These are phyloP conservation scores for Ceriops zippeliana DNA, from an alignment of 345 rosid genomes.

Conservation along the genomic window DNA sequence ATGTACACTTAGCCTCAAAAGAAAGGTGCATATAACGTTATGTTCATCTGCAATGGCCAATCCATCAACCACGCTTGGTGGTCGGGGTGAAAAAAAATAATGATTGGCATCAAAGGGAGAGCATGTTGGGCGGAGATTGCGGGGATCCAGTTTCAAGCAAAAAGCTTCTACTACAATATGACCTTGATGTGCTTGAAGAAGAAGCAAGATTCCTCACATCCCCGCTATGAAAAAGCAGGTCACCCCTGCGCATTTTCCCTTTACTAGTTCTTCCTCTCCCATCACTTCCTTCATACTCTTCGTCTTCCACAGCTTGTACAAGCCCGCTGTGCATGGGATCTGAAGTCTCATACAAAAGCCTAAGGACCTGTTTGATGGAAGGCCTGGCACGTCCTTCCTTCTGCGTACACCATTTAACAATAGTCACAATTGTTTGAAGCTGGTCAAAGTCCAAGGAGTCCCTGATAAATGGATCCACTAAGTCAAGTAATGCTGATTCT, in stretches of 20 bases:
- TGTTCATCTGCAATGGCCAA: too few relatives aligned
- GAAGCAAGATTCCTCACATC: slow-evolving; percentile 75
- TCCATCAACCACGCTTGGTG: background rate
- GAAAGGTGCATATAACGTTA: too few relatives aligned
- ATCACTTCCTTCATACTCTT: slow-evolving; percentile 56
- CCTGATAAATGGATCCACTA: slow-evolving; percentile 62
- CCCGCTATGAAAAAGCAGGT: slow-evolving; percentile 46
- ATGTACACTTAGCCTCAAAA: too few relatives aligned
- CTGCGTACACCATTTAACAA: slow-evolving; percentile 90
- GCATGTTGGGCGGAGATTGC: slow-evolving; percentile 59
- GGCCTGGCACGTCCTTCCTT: slow-evolving; percentile 76
- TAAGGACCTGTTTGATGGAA: slow-evolving; percentile 79
- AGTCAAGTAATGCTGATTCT: slow-evolving; percentile 48
- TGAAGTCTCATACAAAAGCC: slow-evolving; percentile 76
- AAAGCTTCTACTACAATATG: slow-evolving; percentile 84
- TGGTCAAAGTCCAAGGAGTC: slow-evolving; percentile 66
- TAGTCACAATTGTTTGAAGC: slow-evolving; percentile 56
- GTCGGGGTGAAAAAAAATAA: background rate
- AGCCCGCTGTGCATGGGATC: slow-evolving; percentile 79
- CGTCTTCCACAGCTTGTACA: slow-evolving; percentile 58
- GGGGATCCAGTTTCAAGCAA: slow-evolving; percentile 83
- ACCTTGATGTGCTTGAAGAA: slow-evolving; percentile 88
- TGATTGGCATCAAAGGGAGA: slow-evolving; percentile 34
- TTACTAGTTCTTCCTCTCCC: slow-evolving; percentile 55
- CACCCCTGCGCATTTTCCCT: slow-evolving; percentile 52